Evolutionary conservation across 2,329 filamentous ascomycete species (phyloP), one percentile per base, ranked within the genome.

Genomic region (Zymoseptoria tritici): DNA sequence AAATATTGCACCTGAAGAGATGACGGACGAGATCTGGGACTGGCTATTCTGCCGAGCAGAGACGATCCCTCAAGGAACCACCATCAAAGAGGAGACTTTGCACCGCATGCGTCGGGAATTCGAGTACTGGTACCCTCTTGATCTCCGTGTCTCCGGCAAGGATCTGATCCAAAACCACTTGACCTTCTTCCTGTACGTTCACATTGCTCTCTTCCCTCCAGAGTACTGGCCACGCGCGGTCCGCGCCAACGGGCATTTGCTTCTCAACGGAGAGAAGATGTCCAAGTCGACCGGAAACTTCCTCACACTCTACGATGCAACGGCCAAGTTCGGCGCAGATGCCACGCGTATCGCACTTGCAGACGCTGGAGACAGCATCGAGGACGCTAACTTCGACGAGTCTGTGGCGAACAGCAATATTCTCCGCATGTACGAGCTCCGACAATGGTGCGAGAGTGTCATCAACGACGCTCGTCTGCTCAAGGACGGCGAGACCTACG

Each of bases 191-290:
- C 82, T 97, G 57, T 97, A 97, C 78, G 88, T 93, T 67, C 94
- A 97, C 75, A 76, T 94, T 65, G 94, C 94, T 9, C 82, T 99
- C 51, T 97, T 97, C 81, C 84, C 86, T 11, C 83, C 84, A 60
- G 85, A 93, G 74, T 95, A 91, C 80, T 97, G 93, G 91, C 94
- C 94, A 9, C 83, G 83, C 56, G 86, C 86, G 63, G 83, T 97
- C 66, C 88, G 94, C 65, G 87, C 89, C 63, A 99, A 99, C 72
- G 94, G 94, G 1, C 93, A 97, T 77, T 78, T 97, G 70, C 85
- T 96, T 75, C 81, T 99, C 65, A 99, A 99, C 74, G 93, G 93
- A 55, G 90, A 96, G 74, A 99, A 99, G 83, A 99, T 99, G 94
- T 89, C 86, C 74, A 99, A 99, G 80, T 93, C 88, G 57, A 97